phyloP scores from a whole-genome alignment of 257 asterid species.

The Salvia miltiorrhiza region DNA sequence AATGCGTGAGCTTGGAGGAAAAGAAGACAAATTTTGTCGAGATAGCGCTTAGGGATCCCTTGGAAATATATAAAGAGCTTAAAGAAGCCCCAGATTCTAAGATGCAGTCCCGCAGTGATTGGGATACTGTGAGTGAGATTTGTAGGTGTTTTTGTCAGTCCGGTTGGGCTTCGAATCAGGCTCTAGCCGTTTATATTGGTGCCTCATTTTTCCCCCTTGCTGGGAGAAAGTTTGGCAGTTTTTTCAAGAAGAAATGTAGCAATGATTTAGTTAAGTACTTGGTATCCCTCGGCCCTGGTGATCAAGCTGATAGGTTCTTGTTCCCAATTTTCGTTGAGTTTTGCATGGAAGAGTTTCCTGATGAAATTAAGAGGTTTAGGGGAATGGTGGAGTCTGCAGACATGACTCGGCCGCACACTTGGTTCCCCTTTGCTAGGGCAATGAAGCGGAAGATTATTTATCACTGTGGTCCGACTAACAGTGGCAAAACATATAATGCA shows the following conservation, averaged over 20 bases:
- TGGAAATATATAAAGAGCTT: conserved; percentile 60
- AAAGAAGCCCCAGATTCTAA: conserved; percentile 29
- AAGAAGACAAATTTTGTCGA: conserved; percentile 29
- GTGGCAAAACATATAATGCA: conserved; percentile 95
- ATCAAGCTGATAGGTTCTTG: conserved; percentile 64
- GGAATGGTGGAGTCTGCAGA: conserved; percentile 82
- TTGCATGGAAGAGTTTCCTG: conserved; percentile 67
- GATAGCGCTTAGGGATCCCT: conserved; percentile 49
- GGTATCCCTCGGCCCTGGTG: conserved; percentile 62
- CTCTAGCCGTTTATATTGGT: conserved; percentile 78
- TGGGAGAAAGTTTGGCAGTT: conserved; percentile 47
- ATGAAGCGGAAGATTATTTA: conserved; percentile 85
- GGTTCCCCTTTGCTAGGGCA: conserved; percentile 98
- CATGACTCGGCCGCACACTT: conserved; percentile 86
- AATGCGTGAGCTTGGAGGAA: conserved; percentile 17
- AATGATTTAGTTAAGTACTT: conserved; percentile 53
- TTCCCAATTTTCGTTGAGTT: conserved; percentile 87
- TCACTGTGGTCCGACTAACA: conserved; percentile 97
- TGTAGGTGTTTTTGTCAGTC: conserved; percentile 56
- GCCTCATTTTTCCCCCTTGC: conserved; percentile 75
- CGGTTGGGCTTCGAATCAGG: conserved; percentile 84
- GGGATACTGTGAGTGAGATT: conserved; percentile 52
- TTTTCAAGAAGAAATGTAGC: conserved; percentile 50
- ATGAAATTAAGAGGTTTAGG: conserved; percentile 72
- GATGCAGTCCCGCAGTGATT: conserved; percentile 38